Conservation (phyloP, 192 early-diverging fungal genomes). For the Entrophospora sp. region DNA sequence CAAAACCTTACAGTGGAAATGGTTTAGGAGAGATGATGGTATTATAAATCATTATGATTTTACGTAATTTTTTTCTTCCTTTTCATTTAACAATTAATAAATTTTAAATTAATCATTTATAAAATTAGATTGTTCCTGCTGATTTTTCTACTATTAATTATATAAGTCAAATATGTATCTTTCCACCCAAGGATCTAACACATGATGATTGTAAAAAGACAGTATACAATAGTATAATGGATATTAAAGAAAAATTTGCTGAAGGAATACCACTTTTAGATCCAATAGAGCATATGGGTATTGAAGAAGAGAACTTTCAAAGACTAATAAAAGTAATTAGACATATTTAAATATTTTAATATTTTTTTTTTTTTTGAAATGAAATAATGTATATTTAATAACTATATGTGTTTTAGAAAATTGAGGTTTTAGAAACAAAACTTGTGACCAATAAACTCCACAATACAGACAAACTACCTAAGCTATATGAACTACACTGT, state of each 20-base stretch:
- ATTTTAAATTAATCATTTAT: not conserved
- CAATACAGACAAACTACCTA: constrained; percentile 41
- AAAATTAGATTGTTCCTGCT: constrained; percentile 59
- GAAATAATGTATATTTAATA: not conserved
- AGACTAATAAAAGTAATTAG: constrained; percentile 55
- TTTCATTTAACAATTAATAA: not conserved
- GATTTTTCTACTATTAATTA: constrained; percentile 62
- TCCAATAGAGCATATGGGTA: constrained; percentile 84
- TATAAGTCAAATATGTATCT: constrained; percentile 66
- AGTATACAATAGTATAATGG: constrained; percentile 56
- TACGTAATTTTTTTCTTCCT: not conserved
- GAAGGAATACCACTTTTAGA: constrained; percentile 82
- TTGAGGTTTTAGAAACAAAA: constrained; percentile 60
- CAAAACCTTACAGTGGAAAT: constrained; percentile 47
- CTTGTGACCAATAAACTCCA: constrained; percentile 55
- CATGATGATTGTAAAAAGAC: constrained; percentile 49
- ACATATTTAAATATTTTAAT: constrained; percentile 26
- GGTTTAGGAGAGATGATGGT: constrained; percentile 41
- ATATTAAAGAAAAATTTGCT: constrained; percentile 63
- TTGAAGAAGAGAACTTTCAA: constrained; percentile 70
- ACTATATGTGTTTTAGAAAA: constrained; percentile 37
- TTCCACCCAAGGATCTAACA: constrained; percentile 67
- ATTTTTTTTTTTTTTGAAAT: too few relatives aligned
- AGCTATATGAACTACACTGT: constrained; percentile 53
- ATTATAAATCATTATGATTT: too few relatives aligned